Conservation (phyloP, 768 basidiomycete species). For the Cubamyces sp. region DNA sequence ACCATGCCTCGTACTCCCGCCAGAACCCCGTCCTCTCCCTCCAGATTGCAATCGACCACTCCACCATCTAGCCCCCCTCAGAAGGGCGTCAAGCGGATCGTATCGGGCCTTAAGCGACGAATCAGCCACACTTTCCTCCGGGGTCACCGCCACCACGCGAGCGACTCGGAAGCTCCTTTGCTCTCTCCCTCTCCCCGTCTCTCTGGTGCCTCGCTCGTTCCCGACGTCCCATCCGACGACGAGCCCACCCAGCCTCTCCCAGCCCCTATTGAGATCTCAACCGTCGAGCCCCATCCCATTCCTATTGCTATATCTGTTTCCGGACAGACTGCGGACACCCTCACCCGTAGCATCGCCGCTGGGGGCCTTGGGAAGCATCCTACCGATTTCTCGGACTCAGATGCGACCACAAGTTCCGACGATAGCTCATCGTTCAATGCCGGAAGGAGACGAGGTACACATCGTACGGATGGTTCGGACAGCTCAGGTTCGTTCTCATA, state of each 20-base stretch:
- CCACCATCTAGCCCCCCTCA: background rate
- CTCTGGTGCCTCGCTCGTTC: background rate
- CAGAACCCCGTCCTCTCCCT: conserved; percentile 3
- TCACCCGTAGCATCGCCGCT: conserved; percentile 10
- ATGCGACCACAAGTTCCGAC: conserved; percentile 6
- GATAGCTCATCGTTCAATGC: background rate
- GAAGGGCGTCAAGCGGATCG: conserved; percentile 28
- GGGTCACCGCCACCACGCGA: conserved; percentile 21
- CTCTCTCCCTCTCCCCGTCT: conserved; percentile 6
- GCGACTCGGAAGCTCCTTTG: conserved; percentile 1
- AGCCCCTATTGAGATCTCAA: conserved; percentile 1
- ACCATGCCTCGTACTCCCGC: conserved; percentile 15
- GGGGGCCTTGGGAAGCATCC: conserved; percentile 13
- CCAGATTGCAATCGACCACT: background rate
- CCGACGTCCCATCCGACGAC: background rate
- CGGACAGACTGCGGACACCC: conserved; percentile 10
- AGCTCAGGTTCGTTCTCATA: conserved; percentile 10
- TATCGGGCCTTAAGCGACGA: conserved; percentile 27
- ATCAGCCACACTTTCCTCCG: conserved; percentile 26
- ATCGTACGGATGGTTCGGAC: conserved; percentile 4
- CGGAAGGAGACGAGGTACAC: background rate
- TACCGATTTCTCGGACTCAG: conserved; percentile 12
- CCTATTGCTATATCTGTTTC: conserved; percentile 10
- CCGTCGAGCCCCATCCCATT: conserved; percentile 8
- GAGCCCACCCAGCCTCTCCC: background rate